Evolutionary conservation across 257 asterid species (phyloP).

Genomic region (Nicotiana noctiflora): DNA sequence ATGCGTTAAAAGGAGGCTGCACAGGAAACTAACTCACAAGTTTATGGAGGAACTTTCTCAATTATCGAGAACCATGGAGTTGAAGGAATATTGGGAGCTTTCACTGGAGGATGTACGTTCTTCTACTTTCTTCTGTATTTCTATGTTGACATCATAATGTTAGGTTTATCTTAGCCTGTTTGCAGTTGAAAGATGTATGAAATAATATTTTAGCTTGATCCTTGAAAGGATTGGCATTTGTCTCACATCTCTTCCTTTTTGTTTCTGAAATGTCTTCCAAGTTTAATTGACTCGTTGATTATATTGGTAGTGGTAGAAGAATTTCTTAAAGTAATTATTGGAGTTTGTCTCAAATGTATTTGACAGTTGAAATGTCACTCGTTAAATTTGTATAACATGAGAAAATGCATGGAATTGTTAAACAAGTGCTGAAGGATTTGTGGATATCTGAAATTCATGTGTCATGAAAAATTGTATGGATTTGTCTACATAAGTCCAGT

Average conservation of each 20-base stretch:
- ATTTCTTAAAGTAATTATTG: neutral
- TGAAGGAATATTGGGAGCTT: conserved; percentile 75
- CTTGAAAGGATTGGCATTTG: neutral
- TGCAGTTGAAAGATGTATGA: neutral
- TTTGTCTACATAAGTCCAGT: neutral
- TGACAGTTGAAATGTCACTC: neutral
- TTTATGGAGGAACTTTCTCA: conserved; percentile 53
- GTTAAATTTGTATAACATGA: neutral
- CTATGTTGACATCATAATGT: conserved; percentile 7
- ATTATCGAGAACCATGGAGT: conserved; percentile 58
- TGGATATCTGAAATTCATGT: neutral
- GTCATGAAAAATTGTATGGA: neutral
- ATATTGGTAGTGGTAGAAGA: neutral
- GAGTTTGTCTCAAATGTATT: neutral
- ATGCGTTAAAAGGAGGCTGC: conserved; percentile 29
- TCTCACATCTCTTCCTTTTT: conserved; percentile 2
- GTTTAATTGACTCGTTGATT: neutral
- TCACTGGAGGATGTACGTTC: conserved; percentile 67
- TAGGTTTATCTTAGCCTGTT: neutral
- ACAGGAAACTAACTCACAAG: conserved; percentile 37
- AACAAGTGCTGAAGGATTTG: neutral
- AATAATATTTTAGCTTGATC: neutral
- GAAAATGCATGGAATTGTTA: neutral
- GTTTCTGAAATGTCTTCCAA: neutral
- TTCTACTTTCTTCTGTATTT: conserved; percentile 9